phyloP scores from a whole-genome alignment of 441 rosid species.

The Corymbia citriodora region DNA sequence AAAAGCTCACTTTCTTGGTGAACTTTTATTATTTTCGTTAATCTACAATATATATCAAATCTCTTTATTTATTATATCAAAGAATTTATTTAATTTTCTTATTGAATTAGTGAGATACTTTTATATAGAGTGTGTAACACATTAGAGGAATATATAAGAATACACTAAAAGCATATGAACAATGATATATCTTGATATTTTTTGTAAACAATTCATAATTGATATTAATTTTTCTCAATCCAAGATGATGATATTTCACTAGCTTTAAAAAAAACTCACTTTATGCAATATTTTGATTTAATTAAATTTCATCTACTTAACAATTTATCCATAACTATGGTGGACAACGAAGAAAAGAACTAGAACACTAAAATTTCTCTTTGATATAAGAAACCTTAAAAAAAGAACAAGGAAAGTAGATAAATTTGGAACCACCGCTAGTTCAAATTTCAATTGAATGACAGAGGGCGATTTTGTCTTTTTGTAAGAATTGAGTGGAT shows the following conservation, averaged over 20 bases:
- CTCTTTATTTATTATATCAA: background rate
- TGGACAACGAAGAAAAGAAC: background rate
- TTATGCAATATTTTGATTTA: background rate
- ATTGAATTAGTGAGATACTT: background rate
- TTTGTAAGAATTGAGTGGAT: background rate
- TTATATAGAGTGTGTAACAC: no score
- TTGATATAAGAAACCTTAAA: no score
- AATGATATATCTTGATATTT: background rate
- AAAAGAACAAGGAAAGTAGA: no score
- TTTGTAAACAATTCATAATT: no score
- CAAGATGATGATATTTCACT: background rate
- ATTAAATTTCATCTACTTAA: background rate
- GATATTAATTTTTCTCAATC: background rate
- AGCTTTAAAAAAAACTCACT: no score
- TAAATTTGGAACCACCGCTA: no score
- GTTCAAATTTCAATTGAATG: background rate
- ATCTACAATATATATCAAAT: background rate
- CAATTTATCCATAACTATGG: background rate
- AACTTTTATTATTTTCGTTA: no score
- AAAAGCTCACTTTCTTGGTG: rapidly evolving
- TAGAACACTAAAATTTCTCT: background rate
- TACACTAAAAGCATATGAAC: background rate
- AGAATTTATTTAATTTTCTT: no score
- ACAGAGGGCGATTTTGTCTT: rapidly evolving
- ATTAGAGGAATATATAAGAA: no score